Base-by-base conservation (phyloP, 176 grass and related monocot species). In the Puya raimondii region DNA sequence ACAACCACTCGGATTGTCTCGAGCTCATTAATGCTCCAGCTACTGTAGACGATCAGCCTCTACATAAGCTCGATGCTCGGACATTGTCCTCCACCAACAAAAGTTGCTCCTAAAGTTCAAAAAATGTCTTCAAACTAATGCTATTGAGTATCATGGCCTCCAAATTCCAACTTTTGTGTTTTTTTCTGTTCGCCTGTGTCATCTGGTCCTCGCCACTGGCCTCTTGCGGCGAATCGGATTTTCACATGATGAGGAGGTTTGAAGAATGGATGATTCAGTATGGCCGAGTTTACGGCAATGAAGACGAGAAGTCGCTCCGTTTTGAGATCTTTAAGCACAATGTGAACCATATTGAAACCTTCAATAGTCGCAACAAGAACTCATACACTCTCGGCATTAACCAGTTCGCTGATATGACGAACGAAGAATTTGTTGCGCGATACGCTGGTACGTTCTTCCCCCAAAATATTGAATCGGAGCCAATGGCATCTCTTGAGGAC, bases 251-350 rank as follows among this genome's bases (percentile, higher is more conserved):
- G 69, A 33, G 66, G n/a, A 72, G 47, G 77, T 79, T 79, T 47
- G 68, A 79, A 23, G 23, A 66, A 23, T 79, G 68, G 68, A 79
- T 65, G 58, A 21, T 0, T 3, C 47, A 48, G 59, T 66, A 25
- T 14, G 77, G 69, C 14, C 50, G 64, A 18, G n/a, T 17, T 8
- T 83, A 83, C 68, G 2, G 52, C 14, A 15, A 17, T 26, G 20
- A 11, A 0, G 12, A 52, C 33, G 61, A 76, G 42, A 5, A 26
- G 53, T 50, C 68, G 64, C 26, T 67, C 23, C 47, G 83, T 29
- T 80, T 67, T 66, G n/a, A 42, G 5, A 15, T 81, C 17, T 85
- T 71, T 17, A 33, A 47, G 50, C 3, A 10, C 51, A 81, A 85
- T 64, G 17, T 65, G 47, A 69, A 74, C 48, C 33, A 63, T 71